A percentile compares a stretch with the other conserved stretches of the same genome.
Conservation (phyloP, 495 filamentous ascomycete species). For the Clavariopsis aquatica region DNA sequence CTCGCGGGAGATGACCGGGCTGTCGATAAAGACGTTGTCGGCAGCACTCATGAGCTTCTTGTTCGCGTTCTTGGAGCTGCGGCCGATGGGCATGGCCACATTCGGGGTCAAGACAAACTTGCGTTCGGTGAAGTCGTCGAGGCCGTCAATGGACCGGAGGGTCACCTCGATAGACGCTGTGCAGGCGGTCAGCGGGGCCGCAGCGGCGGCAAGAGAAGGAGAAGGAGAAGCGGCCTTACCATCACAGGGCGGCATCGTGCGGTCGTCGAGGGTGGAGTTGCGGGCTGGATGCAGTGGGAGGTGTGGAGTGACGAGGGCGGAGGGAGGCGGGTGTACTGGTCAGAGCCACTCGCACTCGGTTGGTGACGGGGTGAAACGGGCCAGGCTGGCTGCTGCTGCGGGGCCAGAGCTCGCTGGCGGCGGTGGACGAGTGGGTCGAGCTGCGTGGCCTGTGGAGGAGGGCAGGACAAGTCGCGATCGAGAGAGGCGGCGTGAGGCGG, state of each 20-base stretch:
- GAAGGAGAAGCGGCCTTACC: background rate
- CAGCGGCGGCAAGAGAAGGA: background rate
- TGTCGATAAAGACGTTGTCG: slow-evolving; percentile 76
- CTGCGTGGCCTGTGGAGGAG: background rate
- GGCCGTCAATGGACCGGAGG: slow-evolving; percentile 20
- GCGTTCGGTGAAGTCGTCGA: slow-evolving; percentile 33
- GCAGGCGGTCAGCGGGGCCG: slow-evolving; percentile 1
- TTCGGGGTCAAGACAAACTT: slow-evolving; percentile 19
- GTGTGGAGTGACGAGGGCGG: background rate
- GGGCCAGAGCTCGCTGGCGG: slow-evolving; percentile 1
- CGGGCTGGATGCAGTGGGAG: background rate
- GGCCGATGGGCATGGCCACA: slow-evolving; percentile 52
- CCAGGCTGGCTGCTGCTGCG: slow-evolving; percentile 5
- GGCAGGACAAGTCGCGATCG: background rate
- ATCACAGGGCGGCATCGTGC: background rate
- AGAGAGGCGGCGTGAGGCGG: background rate
- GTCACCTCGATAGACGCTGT: slow-evolving; percentile 26
- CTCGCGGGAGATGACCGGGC: slow-evolving; percentile 75
- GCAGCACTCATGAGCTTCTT: slow-evolving; percentile 51
- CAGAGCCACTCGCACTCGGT: background rate
- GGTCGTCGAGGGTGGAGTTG: too few relatives aligned
- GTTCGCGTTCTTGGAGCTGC: slow-evolving; percentile 59
- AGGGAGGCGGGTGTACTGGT: background rate
- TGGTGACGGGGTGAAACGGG: slow-evolving; percentile 1
- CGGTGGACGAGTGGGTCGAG: background rate